A percentile compares a stretch with the other conserved stretches of the same genome.
Conservation (phyloP, 1,284 basidiomycete species). For the Rugosomyces carneus region DNA sequence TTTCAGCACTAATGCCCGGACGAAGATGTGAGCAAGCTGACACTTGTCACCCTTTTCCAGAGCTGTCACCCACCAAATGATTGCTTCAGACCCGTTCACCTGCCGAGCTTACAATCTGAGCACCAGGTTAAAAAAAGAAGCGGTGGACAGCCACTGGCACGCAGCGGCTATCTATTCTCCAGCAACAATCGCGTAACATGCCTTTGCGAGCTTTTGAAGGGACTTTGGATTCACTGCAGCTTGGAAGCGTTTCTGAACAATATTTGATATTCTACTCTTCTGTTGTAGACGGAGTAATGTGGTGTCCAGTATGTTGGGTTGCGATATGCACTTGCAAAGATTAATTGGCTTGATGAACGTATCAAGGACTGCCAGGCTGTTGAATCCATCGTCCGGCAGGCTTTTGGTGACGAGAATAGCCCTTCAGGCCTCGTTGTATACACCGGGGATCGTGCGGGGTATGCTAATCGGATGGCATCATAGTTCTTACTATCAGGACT, state of each 20-base stretch:
- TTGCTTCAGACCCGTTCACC: too few species aligned
- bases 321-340: not conserved
- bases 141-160: too few species aligned
- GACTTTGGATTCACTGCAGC: slow-evolving; percentile 29
- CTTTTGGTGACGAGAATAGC: slow-evolving; percentile 46
- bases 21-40: too few species aligned
- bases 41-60: too few species aligned
- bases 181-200: slow-evolving; percentile 21
- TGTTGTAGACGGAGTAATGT: slow-evolving; percentile 45
- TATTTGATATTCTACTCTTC: slow-evolving; percentile 68
- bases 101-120: too few species aligned
- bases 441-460: slow-evolving; percentile 68
- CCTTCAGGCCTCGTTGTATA: slow-evolving; percentile 66
- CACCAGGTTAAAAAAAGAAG: too few species aligned
- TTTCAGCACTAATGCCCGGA: too few species aligned
- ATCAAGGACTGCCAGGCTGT: slow-evolving; percentile 68
- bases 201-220: slow-evolving; percentile 32
- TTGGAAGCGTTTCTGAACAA: slow-evolving; percentile 37
- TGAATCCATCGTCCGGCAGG: slow-evolving; percentile 51
- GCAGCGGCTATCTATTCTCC: too few species aligned
- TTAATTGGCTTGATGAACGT: slow-evolving; percentile 2
- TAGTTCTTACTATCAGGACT: not conserved
- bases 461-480: slow-evolving; percentile 24
- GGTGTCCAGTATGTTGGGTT: slow-evolving; percentile 47
- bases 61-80: too few species aligned